Percentiles rank a stretch among this genome's conserved stretches.
Conservation (phyloP, 1,139 yeast genomes). For the Geotrichum armillariae region DNA sequence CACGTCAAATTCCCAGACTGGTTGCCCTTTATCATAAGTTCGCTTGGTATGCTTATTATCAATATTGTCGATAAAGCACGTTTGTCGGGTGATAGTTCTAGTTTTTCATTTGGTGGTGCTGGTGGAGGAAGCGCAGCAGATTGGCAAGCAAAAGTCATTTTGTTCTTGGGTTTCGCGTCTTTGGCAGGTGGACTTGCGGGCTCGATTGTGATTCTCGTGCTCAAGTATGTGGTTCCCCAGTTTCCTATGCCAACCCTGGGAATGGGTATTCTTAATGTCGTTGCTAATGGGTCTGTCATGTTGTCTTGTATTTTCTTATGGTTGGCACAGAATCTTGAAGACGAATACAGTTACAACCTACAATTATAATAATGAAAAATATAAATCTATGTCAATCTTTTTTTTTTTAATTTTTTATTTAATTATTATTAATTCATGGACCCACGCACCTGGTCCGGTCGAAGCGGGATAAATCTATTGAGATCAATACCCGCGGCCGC, state of each 20-base stretch:
- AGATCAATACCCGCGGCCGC: constrained; percentile 39
- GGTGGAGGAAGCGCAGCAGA: constrained; percentile 61
- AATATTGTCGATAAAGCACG: constrained; percentile 88
- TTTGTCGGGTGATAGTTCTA: constrained; percentile 53
- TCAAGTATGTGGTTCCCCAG: constrained; percentile 79
- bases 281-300: constrained; percentile 78
- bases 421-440: constrained; percentile 1
- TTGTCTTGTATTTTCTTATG: constrained; percentile 84
- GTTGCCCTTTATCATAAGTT: constrained; percentile 89
- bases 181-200: constrained; percentile 96
- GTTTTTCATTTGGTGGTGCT: constrained; percentile 50
- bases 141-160: constrained; percentile 90
- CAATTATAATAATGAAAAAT: constrained; percentile 68
- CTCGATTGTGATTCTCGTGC: constrained; percentile 78
- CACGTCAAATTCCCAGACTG: constrained; percentile 89
- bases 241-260: constrained; percentile 84
- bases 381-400: too few species aligned
- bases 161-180: constrained; percentile 88
- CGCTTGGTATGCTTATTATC: constrained; percentile 88
- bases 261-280: constrained; percentile 90
- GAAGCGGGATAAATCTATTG: constrained; percentile 40
- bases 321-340: constrained; percentile 94
- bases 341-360: constrained; percentile 88
- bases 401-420: too few species aligned
- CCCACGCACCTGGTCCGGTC: constrained; percentile 36